These are phyloP conservation scores for Alternaria viburni DNA, from an alignment of 2,329 filamentous ascomycete species.

Conservation along the genomic window DNA sequence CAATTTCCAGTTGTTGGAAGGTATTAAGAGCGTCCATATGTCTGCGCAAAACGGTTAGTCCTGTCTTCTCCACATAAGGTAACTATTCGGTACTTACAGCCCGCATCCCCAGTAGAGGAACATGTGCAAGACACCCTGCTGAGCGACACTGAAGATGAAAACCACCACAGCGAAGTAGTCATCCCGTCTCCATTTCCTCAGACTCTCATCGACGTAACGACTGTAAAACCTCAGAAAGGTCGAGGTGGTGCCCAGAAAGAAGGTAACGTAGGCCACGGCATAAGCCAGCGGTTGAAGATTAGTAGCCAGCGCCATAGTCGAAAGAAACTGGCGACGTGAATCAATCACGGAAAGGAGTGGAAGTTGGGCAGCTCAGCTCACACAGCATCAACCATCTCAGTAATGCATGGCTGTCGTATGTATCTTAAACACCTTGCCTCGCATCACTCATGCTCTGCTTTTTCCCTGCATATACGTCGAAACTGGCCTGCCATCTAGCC, in stretches of 20 bases:
- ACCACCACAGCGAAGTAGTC: constrained; percentile 23
- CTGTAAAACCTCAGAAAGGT: constrained; percentile 25
- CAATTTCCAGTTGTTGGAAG: constrained; percentile 5
- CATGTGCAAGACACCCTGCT: constrained; percentile 28
- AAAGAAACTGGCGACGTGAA: constrained; percentile 1
- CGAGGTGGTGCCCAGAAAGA: constrained; percentile 21
- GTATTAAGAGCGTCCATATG: background rate
- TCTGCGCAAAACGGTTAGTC: background rate
- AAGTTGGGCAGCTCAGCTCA: constrained; percentile 4
- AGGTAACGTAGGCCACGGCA: constrained; percentile 22
- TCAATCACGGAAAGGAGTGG: constrained; percentile 2
- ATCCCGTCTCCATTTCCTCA: constrained; percentile 26
- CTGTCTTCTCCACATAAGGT: background rate
- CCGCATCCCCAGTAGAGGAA: constrained; percentile 31
- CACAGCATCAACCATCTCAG: background rate
- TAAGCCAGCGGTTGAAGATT: constrained; percentile 26
- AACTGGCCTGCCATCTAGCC: background rate
- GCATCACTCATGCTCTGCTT: background rate
- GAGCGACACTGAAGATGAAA: constrained; percentile 18
- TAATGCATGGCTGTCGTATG: constrained; percentile 1
- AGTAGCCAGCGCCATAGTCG: constrained; percentile 17
- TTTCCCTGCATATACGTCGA: background rate
- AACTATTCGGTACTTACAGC: constrained; percentile 13
- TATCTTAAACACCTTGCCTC: background rate
- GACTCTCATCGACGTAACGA: constrained; percentile 12